A percentile compares a stretch with the other conserved stretches of the same genome.
These are phyloP conservation scores for Fusarium odoratissimum DNA, from an alignment of 2,329 filamentous ascomycete genomes.

Conservation along the genomic window DNA sequence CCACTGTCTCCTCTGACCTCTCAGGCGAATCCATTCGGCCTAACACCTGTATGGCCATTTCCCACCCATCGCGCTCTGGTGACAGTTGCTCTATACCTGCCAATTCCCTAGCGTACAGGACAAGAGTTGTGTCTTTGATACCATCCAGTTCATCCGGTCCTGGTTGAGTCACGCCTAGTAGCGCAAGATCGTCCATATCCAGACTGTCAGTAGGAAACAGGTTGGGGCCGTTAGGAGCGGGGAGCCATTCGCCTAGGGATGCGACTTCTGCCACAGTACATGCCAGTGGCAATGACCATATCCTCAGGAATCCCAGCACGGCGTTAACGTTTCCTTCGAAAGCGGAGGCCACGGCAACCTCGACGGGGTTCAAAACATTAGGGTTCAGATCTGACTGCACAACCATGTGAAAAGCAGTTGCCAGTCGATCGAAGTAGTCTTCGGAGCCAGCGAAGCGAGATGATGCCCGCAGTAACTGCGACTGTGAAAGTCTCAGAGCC, in stretches of 20 bases:
- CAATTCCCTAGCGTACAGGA: conserved; percentile 78
- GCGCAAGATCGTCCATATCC: conserved; percentile 85
- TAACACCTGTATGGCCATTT: conserved; percentile 85
- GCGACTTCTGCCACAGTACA: conserved; percentile 85
- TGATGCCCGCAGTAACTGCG: conserved; percentile 52
- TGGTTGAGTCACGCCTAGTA: conserved; percentile 74
- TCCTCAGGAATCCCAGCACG: conserved; percentile 77
- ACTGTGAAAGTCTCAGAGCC: conserved; percentile 54
- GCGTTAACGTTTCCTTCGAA: conserved; percentile 86
- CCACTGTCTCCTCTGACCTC: conserved; percentile 78
- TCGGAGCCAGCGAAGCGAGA: conserved; percentile 65
- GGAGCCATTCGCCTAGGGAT: conserved; percentile 85
- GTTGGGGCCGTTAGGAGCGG: conserved; percentile 53
- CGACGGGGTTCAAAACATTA: conserved; percentile 78
- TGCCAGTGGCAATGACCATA: conserved; percentile 84
- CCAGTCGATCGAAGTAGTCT: conserved; percentile 79
- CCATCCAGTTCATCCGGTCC: conserved; percentile 71
- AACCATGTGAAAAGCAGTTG: conserved; percentile 76
- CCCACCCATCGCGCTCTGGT: conserved; percentile 79
- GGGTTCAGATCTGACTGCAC: conserved; percentile 79
- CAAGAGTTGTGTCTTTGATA: conserved; percentile 82
- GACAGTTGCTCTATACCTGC: conserved; percentile 65
- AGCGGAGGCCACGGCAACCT: conserved; percentile 83
- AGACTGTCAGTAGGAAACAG: conserved; percentile 72
- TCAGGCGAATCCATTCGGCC: conserved; percentile 81